These are phyloP conservation scores for Xylariaceae sp. DNA, from an alignment of 2,329 filamentous ascomycete genomes.

Conservation along the genomic window DNA sequence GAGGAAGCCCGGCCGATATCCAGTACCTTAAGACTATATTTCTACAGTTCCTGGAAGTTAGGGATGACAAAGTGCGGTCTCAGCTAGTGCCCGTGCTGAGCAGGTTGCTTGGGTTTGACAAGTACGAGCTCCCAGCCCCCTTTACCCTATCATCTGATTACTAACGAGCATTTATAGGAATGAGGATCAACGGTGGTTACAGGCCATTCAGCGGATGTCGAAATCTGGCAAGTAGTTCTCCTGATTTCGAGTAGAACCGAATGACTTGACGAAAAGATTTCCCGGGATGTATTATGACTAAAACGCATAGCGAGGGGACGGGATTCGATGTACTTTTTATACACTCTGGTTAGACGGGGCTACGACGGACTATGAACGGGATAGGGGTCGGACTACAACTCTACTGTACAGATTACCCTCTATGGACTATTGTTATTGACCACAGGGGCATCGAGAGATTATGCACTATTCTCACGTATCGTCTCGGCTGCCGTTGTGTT, in stretches of 20 bases:
- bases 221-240: slow-evolving; percentile 22
- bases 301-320: slow-evolving; percentile 24
- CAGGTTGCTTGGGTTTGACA: slow-evolving; percentile 71
- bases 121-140: slow-evolving; percentile 44
- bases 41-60: slow-evolving; percentile 75
- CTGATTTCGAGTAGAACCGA: neutral
- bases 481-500: neutral
- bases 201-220: slow-evolving; percentile 55
- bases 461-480: neutral
- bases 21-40: slow-evolving; percentile 77
- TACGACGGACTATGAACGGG: neutral
- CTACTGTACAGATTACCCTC: neutral
- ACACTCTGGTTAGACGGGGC: slow-evolving; percentile 1
- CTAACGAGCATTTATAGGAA: slow-evolving; percentile 30
- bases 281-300: slow-evolving; percentile 11
- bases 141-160: slow-evolving; percentile 15
- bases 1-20: slow-evolving; percentile 36
- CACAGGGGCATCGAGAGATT: neutral
- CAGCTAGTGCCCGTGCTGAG: slow-evolving; percentile 74
- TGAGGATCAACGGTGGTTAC: slow-evolving; percentile 84
- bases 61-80: slow-evolving; percentile 67
- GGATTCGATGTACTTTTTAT: slow-evolving; percentile 12
- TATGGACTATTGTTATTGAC: neutral
- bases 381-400: neutral
- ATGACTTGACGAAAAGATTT: neutral